Percentiles rank a stretch among this genome's conserved stretches.
These are phyloP conservation scores for Ajuga reptans DNA, from an alignment of 305 asterid genomes.

Conservation along the genomic window DNA sequence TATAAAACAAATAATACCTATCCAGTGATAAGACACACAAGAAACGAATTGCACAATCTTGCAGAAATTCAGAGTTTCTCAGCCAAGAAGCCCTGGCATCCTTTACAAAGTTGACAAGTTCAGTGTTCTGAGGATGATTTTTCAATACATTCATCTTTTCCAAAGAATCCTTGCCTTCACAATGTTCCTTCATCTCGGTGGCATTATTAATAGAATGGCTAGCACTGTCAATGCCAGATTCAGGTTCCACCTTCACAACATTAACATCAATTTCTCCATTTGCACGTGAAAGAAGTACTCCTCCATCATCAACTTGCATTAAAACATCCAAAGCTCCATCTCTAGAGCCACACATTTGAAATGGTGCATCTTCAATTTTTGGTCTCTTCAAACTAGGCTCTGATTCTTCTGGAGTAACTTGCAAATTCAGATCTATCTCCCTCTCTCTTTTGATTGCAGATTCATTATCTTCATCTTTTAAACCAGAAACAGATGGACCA, in stretches of 20 bases:
- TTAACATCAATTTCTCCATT: conserved; percentile 44
- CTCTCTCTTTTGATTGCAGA: conserved; percentile 49
- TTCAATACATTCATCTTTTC: conserved; percentile 45
- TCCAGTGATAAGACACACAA: conserved; percentile 87
- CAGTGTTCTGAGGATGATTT: conserved; percentile 53
- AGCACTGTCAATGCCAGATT: conserved; percentile 33
- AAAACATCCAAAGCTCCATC: conserved; percentile 35
- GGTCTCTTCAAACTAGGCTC: conserved; percentile 64
- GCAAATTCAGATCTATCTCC: conserved; percentile 66
- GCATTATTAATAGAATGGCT: conserved; percentile 27
- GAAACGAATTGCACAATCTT: conserved; percentile 94
- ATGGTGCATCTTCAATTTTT: conserved; percentile 54
- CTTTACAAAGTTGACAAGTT: conserved; percentile 65
- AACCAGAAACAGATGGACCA: conserved; percentile 27
- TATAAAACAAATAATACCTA: conserved; percentile 50
- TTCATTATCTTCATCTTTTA: conserved; percentile 37
- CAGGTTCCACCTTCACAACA: conserved; percentile 49
- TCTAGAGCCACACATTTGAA: conserved; percentile 26
- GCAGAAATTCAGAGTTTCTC: conserved; percentile 86
- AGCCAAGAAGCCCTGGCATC: conserved; percentile 86
- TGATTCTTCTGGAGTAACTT: conserved; percentile 46
- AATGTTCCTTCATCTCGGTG: conserved; percentile 27
- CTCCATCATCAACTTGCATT: conserved; percentile 43
- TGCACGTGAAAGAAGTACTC: conserved; percentile 29
- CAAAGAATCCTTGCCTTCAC: conserved; percentile 40